Evolutionary conservation across 495 filamentous ascomycete genomes (phyloP).

Genomic region (Baudoinia panamericana): DNA sequence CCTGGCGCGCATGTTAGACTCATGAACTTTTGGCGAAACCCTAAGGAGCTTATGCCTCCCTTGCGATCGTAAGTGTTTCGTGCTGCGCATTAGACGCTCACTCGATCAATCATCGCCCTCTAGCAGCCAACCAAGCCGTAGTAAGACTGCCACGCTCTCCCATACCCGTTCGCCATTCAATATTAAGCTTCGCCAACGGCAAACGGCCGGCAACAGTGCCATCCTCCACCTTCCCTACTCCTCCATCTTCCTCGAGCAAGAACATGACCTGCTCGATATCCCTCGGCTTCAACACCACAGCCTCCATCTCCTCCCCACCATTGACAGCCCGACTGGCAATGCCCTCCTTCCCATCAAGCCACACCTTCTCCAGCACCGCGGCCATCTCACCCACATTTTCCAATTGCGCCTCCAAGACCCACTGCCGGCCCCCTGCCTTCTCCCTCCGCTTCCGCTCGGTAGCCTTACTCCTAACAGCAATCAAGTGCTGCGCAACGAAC

Average conservation of each 20-base stretch:
- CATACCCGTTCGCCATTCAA: constrained; percentile 82
- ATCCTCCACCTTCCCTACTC: constrained; percentile 37
- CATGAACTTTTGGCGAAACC: too few relatives aligned
- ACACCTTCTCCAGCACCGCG: constrained; percentile 45
- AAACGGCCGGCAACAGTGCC: constrained; percentile 41
- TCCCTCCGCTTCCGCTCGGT: constrained; percentile 31
- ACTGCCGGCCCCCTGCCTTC: constrained; percentile 30
- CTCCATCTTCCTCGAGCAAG: constrained; percentile 50
- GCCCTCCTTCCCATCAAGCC: constrained; percentile 32
- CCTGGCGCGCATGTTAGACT: too few relatives aligned
- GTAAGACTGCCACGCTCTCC: constrained; percentile 77
- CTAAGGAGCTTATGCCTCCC: too few relatives aligned
- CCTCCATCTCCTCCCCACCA: constrained; percentile 23
- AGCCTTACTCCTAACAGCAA: constrained; percentile 83
- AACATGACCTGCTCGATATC: constrained; percentile 92
- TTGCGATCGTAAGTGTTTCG: too few relatives aligned
- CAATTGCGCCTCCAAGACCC: constrained; percentile 70
- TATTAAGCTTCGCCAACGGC: constrained; percentile 67
- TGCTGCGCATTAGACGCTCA: too few relatives aligned
- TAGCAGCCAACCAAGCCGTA: constrained; percentile 68
- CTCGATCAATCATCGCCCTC: constrained; percentile 38
- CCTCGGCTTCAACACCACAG: constrained; percentile 54
- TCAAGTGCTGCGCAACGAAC: constrained; percentile 76
- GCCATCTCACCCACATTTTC: constrained; percentile 75
- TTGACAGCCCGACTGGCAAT: constrained; percentile 7